Conservation (phyloP, 768 basidiomycete genomes). For the Boletus reticuloceps region DNA sequence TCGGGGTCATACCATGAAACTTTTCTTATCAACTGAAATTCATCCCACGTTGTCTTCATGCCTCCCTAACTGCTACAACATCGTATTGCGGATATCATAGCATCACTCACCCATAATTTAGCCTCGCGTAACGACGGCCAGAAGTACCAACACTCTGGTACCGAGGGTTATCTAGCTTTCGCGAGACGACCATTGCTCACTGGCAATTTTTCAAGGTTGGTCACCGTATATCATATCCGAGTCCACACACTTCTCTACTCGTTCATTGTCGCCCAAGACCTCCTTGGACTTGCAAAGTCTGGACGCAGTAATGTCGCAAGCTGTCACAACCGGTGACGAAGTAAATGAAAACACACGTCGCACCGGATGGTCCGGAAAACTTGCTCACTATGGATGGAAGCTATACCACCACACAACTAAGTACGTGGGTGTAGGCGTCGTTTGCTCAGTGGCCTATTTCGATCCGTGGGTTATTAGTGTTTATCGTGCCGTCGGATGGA, state of each 20-base stretch:
- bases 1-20: too few species aligned
- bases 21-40: too few species aligned
- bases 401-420: constrained; percentile 52
- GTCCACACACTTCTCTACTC: constrained; percentile 1
- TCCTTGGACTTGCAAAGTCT: background rate
- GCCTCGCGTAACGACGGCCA: too few species aligned
- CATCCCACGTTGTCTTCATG: too few species aligned
- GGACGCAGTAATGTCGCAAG: constrained; percentile 13
- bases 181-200: too few species aligned
- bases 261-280: background rate
- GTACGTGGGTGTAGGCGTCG: constrained; percentile 80
- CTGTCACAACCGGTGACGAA: constrained; percentile 3
- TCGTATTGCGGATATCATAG: too few species aligned
- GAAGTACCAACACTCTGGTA: too few species aligned
- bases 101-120: too few species aligned
- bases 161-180: too few species aligned
- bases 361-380: constrained; percentile 17
- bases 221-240: background rate
- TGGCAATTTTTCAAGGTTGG: too few species aligned
- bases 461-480: constrained; percentile 59
- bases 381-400: constrained; percentile 25
- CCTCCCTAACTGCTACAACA: too few species aligned
- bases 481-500: background rate
- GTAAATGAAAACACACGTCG: background rate
- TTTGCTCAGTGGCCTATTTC: constrained; percentile 87